Percentiles rank a stretch among this genome's conserved stretches.
Evolutionary conservation across 441 rosid genomes (phyloP).

Genomic region (Sinapis alba): DNA sequence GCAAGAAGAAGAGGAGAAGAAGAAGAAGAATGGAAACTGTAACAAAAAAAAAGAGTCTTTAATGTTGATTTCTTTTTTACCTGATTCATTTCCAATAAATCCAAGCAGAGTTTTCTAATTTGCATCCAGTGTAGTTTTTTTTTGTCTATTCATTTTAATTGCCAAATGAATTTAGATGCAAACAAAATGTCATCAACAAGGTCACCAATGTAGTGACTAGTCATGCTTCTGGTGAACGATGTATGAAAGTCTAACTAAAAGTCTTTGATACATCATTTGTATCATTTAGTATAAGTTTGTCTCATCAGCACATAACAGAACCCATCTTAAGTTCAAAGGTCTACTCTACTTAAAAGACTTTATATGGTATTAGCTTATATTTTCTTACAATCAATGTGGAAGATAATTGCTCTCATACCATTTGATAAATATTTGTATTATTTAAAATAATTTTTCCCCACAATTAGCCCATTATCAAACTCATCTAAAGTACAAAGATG

Average conservation of each 20-base stretch:
- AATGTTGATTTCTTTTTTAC: slow-evolving; percentile 27
- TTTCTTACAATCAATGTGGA: too few species aligned
- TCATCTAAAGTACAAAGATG: neutral
- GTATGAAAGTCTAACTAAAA: neutral
- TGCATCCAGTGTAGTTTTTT: neutral
- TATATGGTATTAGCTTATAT: too few species aligned
- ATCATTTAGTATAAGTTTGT: too few species aligned
- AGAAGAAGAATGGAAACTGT: slow-evolving; percentile 3
- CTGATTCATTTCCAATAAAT: slow-evolving; percentile 34
- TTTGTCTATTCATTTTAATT: neutral
- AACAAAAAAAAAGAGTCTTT: slow-evolving; percentile 13
- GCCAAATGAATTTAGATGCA: slow-evolving; percentile 1
- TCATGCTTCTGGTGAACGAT: neutral
- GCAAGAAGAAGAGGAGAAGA: slow-evolving; percentile 6
- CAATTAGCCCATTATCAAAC: neutral
- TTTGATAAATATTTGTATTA: too few species aligned
- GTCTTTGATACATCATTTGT: too few species aligned
- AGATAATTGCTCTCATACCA: too few species aligned
- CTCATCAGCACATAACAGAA: too few species aligned
- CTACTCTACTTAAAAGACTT: too few species aligned
- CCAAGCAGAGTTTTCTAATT: slow-evolving; percentile 16
- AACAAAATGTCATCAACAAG: neutral
- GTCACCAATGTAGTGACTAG: neutral
- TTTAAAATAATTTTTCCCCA: neutral
- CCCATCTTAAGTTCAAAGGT: too few species aligned